Conservation (phyloP, 139 green algal species). For the Parachlorella kessleri region DNA sequence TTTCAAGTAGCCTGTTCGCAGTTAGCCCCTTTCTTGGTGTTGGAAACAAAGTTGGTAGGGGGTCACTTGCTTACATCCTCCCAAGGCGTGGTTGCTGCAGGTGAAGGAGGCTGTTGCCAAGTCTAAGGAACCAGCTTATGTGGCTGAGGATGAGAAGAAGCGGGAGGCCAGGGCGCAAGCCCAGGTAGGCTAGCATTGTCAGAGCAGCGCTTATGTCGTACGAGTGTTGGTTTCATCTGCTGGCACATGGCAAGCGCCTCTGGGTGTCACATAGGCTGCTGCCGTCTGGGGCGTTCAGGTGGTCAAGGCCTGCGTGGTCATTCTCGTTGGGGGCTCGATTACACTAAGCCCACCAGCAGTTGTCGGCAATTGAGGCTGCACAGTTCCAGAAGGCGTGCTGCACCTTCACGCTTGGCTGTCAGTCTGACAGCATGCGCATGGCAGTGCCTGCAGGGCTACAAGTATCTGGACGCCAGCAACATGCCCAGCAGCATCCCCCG, state of each 20-base stretch:
- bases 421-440: neutral
- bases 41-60: neutral
- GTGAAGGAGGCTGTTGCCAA: neutral
- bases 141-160: neutral
- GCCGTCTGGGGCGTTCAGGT: neutral
- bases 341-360: too few relatives aligned
- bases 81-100: neutral
- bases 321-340: neutral
- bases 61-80: neutral
- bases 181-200: neutral
- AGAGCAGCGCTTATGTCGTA: neutral
- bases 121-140: neutral
- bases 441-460: neutral
- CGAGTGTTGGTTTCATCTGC: neutral
- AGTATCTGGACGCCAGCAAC: neutral
- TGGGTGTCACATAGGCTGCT: neutral
- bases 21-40: neutral
- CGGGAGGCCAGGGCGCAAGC: neutral
- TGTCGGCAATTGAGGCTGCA: neutral
- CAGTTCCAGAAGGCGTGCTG: neutral
- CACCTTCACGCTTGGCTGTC: too few relatives aligned
- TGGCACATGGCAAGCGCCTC: neutral
- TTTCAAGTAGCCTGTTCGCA: neutral
- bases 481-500: neutral
- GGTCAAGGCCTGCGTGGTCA: neutral